Percentiles rank a stretch among this genome's conserved stretches.
Evolutionary conservation across 805 yeast genomes (phyloP).

Genomic region (Zygosaccharomyces pseudorouxii): DNA sequence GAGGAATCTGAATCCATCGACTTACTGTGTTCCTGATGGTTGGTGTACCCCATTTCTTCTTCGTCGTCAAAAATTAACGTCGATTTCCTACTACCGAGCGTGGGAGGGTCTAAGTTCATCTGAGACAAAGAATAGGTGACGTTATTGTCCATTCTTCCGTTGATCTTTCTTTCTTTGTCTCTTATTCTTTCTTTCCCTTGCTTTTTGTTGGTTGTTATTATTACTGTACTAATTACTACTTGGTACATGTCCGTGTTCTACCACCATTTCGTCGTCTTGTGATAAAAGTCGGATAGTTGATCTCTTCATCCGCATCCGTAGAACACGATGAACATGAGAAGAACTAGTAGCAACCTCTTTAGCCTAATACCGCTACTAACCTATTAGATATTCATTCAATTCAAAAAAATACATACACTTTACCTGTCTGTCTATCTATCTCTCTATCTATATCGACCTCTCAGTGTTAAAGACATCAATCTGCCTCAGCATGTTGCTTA

Average conservation of each 20-base stretch:
- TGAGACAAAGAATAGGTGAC: conserved; percentile 33
- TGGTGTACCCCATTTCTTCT: conserved; percentile 41
- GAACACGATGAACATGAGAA: conserved; percentile 28
- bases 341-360: not conserved
- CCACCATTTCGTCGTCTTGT: too few species aligned
- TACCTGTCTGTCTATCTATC: not conserved
- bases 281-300: not conserved
- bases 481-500: conserved; percentile 25
- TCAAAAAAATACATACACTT: not conserved
- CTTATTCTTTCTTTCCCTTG: not conserved
- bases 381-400: not conserved
- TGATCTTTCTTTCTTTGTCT: not conserved
- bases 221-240: not conserved
- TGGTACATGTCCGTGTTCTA: too few species aligned
- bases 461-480: conserved; percentile 24
- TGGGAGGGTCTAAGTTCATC: conserved; percentile 35
- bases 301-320: conserved; percentile 21
- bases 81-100: conserved; percentile 52
- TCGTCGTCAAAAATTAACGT: conserved; percentile 71
- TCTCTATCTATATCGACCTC: conserved; percentile 1
- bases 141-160: conserved; percentile 5
- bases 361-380: not conserved
- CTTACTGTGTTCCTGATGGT: conserved; percentile 27
- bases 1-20: conserved; percentile 6
- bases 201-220: conserved; percentile 5